Percentiles rank a stretch among this genome's conserved stretches.
phyloP scores from a whole-genome alignment of 2,329 filamentous ascomycete species.

The Cercospora citrullina region DNA sequence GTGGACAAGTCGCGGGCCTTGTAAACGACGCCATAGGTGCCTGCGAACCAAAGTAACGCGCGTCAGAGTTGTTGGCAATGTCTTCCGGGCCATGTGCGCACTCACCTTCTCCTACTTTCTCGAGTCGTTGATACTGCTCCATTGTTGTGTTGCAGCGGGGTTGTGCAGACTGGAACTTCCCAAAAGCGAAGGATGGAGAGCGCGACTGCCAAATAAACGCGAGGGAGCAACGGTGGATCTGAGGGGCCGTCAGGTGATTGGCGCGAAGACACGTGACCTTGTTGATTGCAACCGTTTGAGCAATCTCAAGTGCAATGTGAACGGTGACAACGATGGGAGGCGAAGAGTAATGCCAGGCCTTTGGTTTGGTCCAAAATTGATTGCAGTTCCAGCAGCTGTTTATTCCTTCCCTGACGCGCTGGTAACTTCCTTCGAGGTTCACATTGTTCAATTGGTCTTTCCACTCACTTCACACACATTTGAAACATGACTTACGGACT shows the following conservation, averaged over 20 bases:
- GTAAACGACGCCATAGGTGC: conserved; percentile 94
- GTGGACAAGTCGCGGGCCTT: conserved; percentile 85
- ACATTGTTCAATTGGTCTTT: neutral
- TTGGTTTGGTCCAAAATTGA: neutral
- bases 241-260: neutral
- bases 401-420: neutral
- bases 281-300: neutral
- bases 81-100: conserved; percentile 14
- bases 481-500: neutral
- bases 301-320: neutral
- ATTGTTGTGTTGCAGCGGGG: conserved; percentile 12
- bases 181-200: neutral
- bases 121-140: conserved; percentile 81
- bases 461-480: neutral
- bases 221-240: neutral
- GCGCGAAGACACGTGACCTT: neutral
- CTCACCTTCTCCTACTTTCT: conserved; percentile 93
- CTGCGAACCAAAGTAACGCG: conserved; percentile 48
- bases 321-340: neutral
- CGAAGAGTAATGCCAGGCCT: neutral
- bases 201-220: conserved; percentile 1
- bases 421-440: neutral
- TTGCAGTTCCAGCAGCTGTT: neutral
- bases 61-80: neutral
- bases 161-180: neutral